Evolutionary conservation across 495 filamentous ascomycete species (phyloP).

Genomic region (Filosporella fistucella): DNA sequence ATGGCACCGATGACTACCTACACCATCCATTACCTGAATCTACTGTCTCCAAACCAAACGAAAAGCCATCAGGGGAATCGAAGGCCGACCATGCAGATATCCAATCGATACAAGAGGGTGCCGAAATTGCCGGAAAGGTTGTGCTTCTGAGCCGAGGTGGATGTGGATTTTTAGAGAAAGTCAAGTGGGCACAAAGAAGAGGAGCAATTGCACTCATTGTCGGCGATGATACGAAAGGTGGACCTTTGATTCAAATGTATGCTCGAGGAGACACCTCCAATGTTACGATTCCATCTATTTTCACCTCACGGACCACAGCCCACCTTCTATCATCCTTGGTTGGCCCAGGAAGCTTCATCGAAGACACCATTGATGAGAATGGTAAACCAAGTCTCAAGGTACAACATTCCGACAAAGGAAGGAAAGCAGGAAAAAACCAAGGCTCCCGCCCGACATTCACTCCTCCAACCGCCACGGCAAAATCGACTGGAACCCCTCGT

Average conservation of each 20-base stretch:
- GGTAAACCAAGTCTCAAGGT: conserved; percentile 43
- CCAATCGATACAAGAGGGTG: conserved; percentile 87
- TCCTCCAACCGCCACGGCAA: conserved; percentile 18
- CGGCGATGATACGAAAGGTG: conserved; percentile 85
- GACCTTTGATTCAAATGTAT: conserved; percentile 93
- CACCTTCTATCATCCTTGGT: conserved; percentile 89
- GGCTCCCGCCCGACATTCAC: conserved; percentile 20
- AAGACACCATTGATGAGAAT: conserved; percentile 48
- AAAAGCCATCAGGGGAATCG: conserved; percentile 29
- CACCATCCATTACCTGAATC: conserved; percentile 45
- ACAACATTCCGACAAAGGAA: conserved; percentile 38
- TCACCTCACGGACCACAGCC: conserved; percentile 92
- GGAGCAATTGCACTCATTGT: conserved; percentile 89
- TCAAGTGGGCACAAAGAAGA: conserved; percentile 90
- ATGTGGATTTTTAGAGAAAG: conserved; percentile 95
- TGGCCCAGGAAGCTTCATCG: conserved; percentile 60
- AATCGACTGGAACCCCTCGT: conserved; percentile 7
- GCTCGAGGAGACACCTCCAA: conserved; percentile 92
- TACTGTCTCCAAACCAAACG: conserved; percentile 13
- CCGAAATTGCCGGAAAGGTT: conserved; percentile 90
- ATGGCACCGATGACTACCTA: conserved; percentile 91
- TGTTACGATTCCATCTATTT: conserved; percentile 86
- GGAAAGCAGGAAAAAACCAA: conserved; percentile 31
- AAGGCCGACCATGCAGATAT: conserved; percentile 77
- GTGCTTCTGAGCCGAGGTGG: conserved; percentile 87